A percentile compares a stretch with the other conserved stretches of the same genome.
phyloP scores from a whole-genome alignment of 208 protist genomes.

The Wallacemonas rigidus region DNA sequence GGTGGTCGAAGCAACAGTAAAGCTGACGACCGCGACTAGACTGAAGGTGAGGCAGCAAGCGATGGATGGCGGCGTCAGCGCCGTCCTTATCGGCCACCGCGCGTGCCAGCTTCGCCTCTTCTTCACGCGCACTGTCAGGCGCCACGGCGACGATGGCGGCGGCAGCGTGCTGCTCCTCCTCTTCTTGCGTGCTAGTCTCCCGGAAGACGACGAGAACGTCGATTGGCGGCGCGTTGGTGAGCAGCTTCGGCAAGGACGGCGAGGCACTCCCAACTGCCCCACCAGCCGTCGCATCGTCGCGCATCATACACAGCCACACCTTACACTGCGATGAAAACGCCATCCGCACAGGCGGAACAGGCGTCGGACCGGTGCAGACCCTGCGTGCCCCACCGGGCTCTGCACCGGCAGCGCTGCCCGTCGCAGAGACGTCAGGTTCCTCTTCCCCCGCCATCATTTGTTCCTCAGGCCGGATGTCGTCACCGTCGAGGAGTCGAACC shows the following conservation, averaged over 20 bases:
- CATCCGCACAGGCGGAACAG: slow-evolving; percentile 12
- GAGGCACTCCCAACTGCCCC: slow-evolving; percentile 13
- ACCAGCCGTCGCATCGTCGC: slow-evolving; percentile 45
- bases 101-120: background rate
- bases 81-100: slow-evolving; percentile 4
- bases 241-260: slow-evolving; percentile 21
- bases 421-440: background rate
- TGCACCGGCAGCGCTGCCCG: background rate
- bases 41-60: slow-evolving; percentile 29
- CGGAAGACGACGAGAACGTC: slow-evolving; percentile 40
- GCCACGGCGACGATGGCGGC: background rate
- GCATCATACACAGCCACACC: slow-evolving; percentile 70
- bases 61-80: slow-evolving; percentile 30
- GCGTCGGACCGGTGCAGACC: background rate
- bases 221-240: slow-evolving; percentile 28
- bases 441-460: background rate
- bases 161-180: background rate
- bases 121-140: background rate
- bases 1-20: slow-evolving; percentile 18
- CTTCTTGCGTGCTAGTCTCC: background rate
- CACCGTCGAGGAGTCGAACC: slow-evolving; percentile 59
- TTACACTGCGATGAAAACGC: slow-evolving; percentile 35
- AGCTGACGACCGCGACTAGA: slow-evolving; percentile 6
- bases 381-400: background rate
- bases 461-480: background rate